Conservation (phyloP, 768 basidiomycete genomes). For the Trametes gibbosa region DNA sequence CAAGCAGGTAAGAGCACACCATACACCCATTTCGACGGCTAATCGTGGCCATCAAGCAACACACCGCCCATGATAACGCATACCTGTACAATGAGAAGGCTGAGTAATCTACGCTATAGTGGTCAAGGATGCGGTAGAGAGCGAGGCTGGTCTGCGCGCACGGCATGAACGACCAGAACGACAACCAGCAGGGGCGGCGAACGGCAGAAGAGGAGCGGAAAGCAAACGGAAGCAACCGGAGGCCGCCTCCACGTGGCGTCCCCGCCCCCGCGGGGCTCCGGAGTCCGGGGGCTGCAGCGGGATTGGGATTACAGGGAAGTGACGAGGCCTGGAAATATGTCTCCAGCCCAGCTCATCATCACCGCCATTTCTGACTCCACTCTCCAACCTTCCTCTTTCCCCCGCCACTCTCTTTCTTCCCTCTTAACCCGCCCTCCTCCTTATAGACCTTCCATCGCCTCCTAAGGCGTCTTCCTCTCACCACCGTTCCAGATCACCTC, state of each 20-base stretch:
- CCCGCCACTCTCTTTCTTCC: background rate
- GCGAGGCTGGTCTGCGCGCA: too few species aligned
- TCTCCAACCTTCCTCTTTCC: background rate
- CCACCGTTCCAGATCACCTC: background rate
- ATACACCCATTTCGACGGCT: background rate
- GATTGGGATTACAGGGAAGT: background rate
- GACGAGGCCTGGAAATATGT: background rate
- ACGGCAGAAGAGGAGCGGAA: background rate
- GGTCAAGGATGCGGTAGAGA: too few species aligned
- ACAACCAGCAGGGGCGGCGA: too few species aligned
- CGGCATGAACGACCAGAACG: too few species aligned
- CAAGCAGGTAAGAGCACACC: slow-evolving; percentile 9
- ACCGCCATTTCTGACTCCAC: background rate
- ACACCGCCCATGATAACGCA: background rate
- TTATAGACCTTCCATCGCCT: background rate
- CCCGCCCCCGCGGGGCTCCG: background rate
- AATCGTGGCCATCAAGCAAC: slow-evolving; percentile 1
- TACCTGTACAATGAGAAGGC: too few species aligned
- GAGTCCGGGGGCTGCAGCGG: background rate
- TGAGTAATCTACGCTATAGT: too few species aligned
- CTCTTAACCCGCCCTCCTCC: background rate
- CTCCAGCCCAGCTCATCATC: background rate
- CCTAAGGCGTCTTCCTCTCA: background rate
- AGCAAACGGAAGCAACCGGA: background rate
- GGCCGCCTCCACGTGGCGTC: slow-evolving; percentile 5